Evolutionary conservation across 2,329 filamentous ascomycete species (phyloP).

Genomic region (Xylaria sp.): DNA sequence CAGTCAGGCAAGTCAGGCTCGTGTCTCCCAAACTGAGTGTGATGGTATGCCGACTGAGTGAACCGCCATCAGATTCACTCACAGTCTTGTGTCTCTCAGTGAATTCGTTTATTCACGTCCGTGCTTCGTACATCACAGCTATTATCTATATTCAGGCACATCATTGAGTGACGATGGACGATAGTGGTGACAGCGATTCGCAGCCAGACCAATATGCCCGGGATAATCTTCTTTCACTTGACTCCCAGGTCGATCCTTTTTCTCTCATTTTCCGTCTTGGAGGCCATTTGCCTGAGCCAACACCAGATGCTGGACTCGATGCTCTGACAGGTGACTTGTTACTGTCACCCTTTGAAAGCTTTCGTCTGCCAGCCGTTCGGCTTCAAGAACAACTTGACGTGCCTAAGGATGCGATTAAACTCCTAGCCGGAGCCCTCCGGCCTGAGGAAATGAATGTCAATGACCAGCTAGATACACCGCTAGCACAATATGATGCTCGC

Average conservation of each 20-base stretch:
- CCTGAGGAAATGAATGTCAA: neutral
- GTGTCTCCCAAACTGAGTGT: neutral
- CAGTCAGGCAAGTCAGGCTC: neutral
- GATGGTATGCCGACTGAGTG: neutral
- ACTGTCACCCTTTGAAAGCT: conserved; percentile 12
- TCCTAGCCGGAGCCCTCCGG: conserved; percentile 16
- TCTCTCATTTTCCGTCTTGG: conserved; percentile 14
- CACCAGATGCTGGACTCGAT: conserved; percentile 1
- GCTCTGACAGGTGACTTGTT: conserved; percentile 14
- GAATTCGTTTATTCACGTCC: neutral
- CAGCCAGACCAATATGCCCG: conserved; percentile 27
- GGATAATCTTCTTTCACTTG: conserved; percentile 23
- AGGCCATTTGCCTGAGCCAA: conserved; percentile 3
- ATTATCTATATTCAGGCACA: neutral
- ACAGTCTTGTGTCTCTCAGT: neutral
- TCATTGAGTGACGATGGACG: conserved; percentile 8
- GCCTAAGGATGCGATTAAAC: conserved; percentile 16
- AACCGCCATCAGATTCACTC: neutral
- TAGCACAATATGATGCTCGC: conserved; percentile 8
- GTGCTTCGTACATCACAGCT: neutral
- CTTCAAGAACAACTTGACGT: conserved; percentile 21
- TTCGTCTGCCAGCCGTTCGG: conserved; percentile 18
- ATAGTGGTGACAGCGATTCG: neutral
- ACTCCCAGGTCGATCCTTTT: conserved; percentile 23
- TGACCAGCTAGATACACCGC: neutral